Percentiles rank a stretch among this genome's conserved stretches.
Evolutionary conservation across 306 rosid species (phyloP).

Genomic region (Dalbergia cultrata): DNA sequence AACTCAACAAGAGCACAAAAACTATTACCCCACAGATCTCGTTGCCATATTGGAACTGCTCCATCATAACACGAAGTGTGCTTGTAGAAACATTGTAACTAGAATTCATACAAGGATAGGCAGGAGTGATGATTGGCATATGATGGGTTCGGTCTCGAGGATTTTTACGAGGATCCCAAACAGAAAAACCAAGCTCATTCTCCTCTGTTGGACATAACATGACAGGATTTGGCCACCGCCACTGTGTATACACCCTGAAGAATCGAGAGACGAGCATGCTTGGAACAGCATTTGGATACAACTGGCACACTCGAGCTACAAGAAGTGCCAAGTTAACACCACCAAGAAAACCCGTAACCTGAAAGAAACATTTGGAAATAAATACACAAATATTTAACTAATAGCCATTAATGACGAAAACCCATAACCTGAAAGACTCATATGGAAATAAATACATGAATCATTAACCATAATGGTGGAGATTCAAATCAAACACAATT

Average conservation of each 20-base stretch:
- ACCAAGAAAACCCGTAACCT: conserved; percentile 98
- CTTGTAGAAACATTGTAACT: conserved; percentile 92
- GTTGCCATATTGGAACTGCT: conserved; percentile 84
- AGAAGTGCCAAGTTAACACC: conserved; percentile 97
- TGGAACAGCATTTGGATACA: conserved; percentile 94
- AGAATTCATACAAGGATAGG: conserved; percentile 98
- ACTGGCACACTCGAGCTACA: conserved; percentile 95
- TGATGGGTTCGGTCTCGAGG: conserved; percentile 88
- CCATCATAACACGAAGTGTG: conserved; percentile 93
- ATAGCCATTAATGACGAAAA: conserved; percentile 41
- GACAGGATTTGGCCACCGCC: conserved; percentile 99
- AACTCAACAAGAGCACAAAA: not conserved
- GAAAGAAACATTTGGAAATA: conserved; percentile 26
- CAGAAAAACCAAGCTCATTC: conserved; percentile 82
- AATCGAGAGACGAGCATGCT: conserved; percentile 95
- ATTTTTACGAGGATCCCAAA: conserved; percentile 94
- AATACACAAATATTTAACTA: not conserved
- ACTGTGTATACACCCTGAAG: conserved; percentile 94
- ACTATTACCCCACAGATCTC: conserved; percentile 75
- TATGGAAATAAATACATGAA: not conserved
- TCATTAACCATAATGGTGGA: not conserved
- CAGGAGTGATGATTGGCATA: conserved; percentile 97
- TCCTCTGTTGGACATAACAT: conserved; percentile 90
- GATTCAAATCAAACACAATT: conserved; percentile 26
- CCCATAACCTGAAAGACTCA: conserved; percentile 78